Conservation (phyloP, 768 basidiomycete species). For the Hygrocybe coccinea region DNA sequence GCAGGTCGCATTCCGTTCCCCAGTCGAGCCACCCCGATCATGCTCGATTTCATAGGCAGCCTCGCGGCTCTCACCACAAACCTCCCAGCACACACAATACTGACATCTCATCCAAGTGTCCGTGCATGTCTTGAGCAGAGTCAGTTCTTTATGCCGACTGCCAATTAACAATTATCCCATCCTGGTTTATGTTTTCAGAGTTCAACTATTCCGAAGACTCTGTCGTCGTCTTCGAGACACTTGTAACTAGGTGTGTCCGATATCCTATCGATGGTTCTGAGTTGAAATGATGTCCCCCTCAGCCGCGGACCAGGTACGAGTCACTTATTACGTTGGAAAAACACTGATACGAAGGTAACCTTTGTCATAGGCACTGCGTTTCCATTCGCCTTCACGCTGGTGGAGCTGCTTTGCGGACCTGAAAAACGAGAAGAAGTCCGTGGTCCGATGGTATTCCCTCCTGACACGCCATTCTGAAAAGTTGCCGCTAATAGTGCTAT, state of each 20-base stretch:
- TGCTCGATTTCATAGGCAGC: constrained; percentile 46
- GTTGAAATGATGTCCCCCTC: background rate
- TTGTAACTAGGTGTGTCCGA: constrained; percentile 65
- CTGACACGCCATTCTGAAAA: constrained; percentile 40
- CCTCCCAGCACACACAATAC: constrained; percentile 49
- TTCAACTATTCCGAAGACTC: constrained; percentile 72
- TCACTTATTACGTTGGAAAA: background rate
- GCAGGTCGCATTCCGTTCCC: constrained; percentile 31
- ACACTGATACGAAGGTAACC: background rate
- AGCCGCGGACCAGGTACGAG: constrained; percentile 69
- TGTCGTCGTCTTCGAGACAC: constrained; percentile 66
- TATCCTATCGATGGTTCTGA: background rate
- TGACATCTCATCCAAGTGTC: constrained; percentile 79
- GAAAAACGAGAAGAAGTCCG: constrained; percentile 57
- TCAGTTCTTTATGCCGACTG: constrained; percentile 21
- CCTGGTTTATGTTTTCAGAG: constrained; percentile 36
- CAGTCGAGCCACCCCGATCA: background rate
- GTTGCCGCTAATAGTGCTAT: too few species aligned
- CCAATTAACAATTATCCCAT: background rate
- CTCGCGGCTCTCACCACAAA: constrained; percentile 60
- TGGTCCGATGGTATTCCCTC: constrained; percentile 69
- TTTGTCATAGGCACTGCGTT: constrained; percentile 58
- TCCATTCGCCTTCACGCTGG: constrained; percentile 71
- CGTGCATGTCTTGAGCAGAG: constrained; percentile 53
- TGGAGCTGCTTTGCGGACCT: constrained; percentile 62